Percentiles rank a stretch among this genome's conserved stretches.
phyloP scores from a whole-genome alignment of 192 early-diverging fungal species.

The Chytriomyces sp. region DNA sequence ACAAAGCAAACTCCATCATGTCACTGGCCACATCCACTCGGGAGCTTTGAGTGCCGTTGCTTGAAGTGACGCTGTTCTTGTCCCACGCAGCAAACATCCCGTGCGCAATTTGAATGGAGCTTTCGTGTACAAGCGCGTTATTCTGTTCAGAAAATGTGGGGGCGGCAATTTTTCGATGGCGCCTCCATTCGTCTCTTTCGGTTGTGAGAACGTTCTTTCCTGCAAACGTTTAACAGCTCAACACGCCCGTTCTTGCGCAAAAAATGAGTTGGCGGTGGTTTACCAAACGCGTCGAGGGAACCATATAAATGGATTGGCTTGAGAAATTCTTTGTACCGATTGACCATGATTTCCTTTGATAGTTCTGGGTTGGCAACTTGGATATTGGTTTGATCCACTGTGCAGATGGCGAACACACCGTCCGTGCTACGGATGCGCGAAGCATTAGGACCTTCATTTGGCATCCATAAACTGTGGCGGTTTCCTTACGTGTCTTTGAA shows the following conservation, averaged over 20 bases:
- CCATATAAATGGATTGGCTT: constrained; percentile 36
- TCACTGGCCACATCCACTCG: constrained; percentile 28
- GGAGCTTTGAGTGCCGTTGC: background rate
- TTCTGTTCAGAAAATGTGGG: constrained; percentile 40
- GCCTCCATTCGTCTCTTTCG: constrained; percentile 37
- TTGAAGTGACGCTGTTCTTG: background rate
- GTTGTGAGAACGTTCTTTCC: constrained; percentile 42
- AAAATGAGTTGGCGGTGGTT: background rate
- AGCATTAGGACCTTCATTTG: background rate
- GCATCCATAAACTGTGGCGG: background rate
- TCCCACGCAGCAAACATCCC: constrained; percentile 37
- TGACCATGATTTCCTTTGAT: constrained; percentile 11
- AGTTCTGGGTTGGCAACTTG: constrained; percentile 9
- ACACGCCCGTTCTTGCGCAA: background rate
- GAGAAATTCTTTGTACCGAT: constrained; percentile 24
- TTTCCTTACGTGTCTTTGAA: background rate
- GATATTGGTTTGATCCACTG: background rate
- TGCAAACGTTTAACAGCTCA: background rate
- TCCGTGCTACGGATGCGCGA: background rate
- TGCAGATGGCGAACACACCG: background rate
- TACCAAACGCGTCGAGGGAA: constrained; percentile 34
- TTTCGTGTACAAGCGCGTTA: constrained; percentile 34
- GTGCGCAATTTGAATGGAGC: constrained; percentile 10
- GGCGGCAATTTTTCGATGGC: constrained; percentile 40
- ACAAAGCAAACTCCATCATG: constrained; percentile 40